Percentiles rank a stretch among this genome's conserved stretches.
phyloP scores from a whole-genome alignment of 1,284 basidiomycete genomes.

The Microbotryomycetes sp. region DNA sequence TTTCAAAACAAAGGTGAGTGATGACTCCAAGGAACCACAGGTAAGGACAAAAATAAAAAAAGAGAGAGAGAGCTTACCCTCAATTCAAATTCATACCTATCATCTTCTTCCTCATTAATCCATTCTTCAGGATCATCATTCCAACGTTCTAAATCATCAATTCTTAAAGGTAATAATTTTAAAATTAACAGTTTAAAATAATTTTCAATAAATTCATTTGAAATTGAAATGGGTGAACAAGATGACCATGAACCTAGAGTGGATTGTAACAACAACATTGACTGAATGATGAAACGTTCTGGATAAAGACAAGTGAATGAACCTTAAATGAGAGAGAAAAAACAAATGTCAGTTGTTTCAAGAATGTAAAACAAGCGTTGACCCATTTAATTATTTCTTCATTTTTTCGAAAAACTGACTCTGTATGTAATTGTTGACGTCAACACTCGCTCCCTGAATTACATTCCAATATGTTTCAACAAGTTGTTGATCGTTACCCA shows the following conservation, averaged over 20 bases:
- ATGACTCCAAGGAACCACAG: neutral
- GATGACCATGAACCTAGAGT: constrained; percentile 33
- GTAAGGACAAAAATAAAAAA: no score
- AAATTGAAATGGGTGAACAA: constrained; percentile 11
- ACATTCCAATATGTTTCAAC: constrained; percentile 19
- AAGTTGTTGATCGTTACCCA: constrained; percentile 21
- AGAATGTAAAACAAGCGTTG: no score
- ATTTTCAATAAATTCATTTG: constrained; percentile 9
- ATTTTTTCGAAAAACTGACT: constrained; percentile 1
- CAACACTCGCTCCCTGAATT: constrained; percentile 16
- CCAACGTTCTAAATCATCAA: constrained; percentile 34
- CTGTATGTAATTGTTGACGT: constrained; percentile 3
- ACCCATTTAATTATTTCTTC: no score
- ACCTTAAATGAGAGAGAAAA: constrained; percentile 8
- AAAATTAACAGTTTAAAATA: constrained; percentile 21
- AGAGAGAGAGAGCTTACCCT: constrained; percentile 14
- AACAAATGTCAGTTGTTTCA: neutral
- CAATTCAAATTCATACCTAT: constrained; percentile 36
- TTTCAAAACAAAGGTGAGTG: no score
- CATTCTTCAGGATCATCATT: constrained; percentile 37
- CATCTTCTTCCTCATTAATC: constrained; percentile 37
- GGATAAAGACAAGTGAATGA: constrained; percentile 22
- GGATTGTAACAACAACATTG: constrained; percentile 31
- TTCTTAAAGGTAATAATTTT: constrained; percentile 26
- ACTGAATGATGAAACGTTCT: constrained; percentile 30